phyloP scores from a whole-genome alignment of 305 asterid species.

The Stenogyne calaminthoides region DNA sequence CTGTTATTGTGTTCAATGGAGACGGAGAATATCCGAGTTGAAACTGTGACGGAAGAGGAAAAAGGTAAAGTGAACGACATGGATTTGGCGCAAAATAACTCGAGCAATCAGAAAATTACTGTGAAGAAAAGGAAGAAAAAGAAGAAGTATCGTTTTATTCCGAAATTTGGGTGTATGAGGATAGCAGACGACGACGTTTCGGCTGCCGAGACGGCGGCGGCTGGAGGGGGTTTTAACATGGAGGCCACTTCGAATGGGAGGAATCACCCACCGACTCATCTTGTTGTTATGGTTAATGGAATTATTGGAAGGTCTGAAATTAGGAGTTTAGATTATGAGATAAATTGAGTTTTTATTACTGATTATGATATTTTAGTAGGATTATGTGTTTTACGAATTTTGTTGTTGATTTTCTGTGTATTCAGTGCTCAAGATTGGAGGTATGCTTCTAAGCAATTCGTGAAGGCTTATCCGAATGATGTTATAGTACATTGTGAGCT shows the following conservation, averaged over 20 bases:
- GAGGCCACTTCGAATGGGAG: slow-evolving; percentile 41
- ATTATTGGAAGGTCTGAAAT: slow-evolving; percentile 69
- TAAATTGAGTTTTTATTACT: neutral
- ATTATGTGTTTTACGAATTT: neutral
- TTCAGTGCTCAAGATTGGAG: slow-evolving; percentile 85
- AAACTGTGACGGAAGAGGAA: slow-evolving; percentile 21
- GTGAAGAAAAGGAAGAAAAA: slow-evolving; percentile 4
- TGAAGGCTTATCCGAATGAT: slow-evolving; percentile 67
- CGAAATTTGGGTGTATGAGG: slow-evolving; percentile 55
- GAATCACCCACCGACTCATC: slow-evolving; percentile 55
- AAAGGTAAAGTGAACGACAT: slow-evolving; percentile 16
- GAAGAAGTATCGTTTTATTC: slow-evolving; percentile 33
- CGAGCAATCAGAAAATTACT: slow-evolving; percentile 1
- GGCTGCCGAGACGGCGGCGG: slow-evolving; percentile 34
- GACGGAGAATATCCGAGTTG: slow-evolving; percentile 20
- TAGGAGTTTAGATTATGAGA: neutral
- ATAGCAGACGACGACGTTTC: slow-evolving; percentile 46
- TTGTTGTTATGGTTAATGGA: slow-evolving; percentile 86
- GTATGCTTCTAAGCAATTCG: slow-evolving; percentile 73
- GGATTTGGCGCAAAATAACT: slow-evolving; percentile 24
- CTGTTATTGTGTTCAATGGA: slow-evolving; percentile 20
- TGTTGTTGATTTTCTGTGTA: slow-evolving; percentile 20
- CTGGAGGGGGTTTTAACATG: slow-evolving; percentile 46
- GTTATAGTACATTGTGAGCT: slow-evolving; percentile 78
- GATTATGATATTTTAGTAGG: neutral